Percentiles rank a stretch among this genome's conserved stretches.
phyloP scores from a whole-genome alignment of 345 rosid species.

The Corchorus capsularis region DNA sequence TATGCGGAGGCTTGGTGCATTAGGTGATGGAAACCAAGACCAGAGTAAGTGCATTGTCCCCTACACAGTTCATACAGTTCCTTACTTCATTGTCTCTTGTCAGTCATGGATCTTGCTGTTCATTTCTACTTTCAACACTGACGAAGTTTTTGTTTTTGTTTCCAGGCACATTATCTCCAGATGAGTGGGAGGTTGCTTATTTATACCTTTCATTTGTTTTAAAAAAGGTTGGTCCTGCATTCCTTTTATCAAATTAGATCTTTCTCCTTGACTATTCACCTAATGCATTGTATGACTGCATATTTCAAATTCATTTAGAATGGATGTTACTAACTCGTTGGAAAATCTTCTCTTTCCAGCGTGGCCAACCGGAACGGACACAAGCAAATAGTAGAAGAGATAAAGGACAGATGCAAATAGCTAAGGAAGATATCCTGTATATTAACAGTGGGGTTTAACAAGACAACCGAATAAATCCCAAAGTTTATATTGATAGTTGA shows the following conservation, averaged over 20 bases:
- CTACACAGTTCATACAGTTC: background rate
- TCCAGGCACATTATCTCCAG: constrained; percentile 81
- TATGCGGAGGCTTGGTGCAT: constrained; percentile 92
- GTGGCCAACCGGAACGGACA: constrained; percentile 65
- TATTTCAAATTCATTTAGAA: too few relatives aligned
- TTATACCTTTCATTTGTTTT: constrained; percentile 79
- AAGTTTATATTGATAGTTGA: background rate
- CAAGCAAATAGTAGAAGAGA: constrained; percentile 50
- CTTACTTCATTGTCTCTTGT: background rate
- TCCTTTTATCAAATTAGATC: background rate
- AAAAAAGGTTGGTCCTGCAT: constrained; percentile 56
- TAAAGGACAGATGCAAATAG: constrained; percentile 80
- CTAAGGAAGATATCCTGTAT: constrained; percentile 70
- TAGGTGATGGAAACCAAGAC: constrained; percentile 94
- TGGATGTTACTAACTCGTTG: background rate
- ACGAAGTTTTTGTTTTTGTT: background rate
- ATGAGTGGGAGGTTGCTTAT: constrained; percentile 97
- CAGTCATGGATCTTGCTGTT: background rate
- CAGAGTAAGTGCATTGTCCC: constrained; percentile 51
- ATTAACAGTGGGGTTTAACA: constrained; percentile 33
- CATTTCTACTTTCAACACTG: background rate
- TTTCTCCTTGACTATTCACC: background rate
- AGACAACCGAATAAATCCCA: background rate
- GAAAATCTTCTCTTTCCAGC: constrained; percentile 40
- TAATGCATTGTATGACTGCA: background rate